Evolutionary conservation across 208 protist species (phyloP).

Genomic region (Acanthamoeba polyphaga): DNA sequence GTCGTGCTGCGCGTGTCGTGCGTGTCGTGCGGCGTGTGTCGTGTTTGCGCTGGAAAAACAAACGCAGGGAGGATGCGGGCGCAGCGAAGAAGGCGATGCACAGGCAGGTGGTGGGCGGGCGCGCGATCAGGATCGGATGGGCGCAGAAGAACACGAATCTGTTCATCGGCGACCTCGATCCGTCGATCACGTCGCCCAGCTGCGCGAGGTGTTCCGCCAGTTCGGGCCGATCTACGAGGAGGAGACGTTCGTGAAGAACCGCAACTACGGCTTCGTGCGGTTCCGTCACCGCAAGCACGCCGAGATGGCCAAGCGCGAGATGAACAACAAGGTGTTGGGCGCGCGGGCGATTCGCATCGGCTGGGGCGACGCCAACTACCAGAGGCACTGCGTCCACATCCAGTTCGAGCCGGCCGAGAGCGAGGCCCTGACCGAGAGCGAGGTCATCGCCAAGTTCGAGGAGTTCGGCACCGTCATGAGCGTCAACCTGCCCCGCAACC

Average conservation of each 20-base stretch:
- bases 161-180: slow-evolving; percentile 53
- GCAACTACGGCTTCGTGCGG: slow-evolving; percentile 64
- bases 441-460: slow-evolving; percentile 66
- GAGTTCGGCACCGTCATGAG: slow-evolving; percentile 63
- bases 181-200: slow-evolving; percentile 36
- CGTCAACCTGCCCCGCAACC: slow-evolving; percentile 60
- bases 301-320: slow-evolving; percentile 58
- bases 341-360: slow-evolving; percentile 50
- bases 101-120: slow-evolving; percentile 18
- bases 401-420: slow-evolving; percentile 50
- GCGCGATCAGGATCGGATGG: slow-evolving; percentile 54
- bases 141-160: slow-evolving; percentile 69
- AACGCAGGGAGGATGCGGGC: slow-evolving; percentile 5
- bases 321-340: slow-evolving; percentile 56
- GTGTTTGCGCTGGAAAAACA: not conserved
- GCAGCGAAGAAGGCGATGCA: slow-evolving; percentile 59
- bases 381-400: slow-evolving; percentile 62
- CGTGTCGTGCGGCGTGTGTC: too few relatives aligned
- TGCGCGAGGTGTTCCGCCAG: slow-evolving; percentile 49
- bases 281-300: slow-evolving; percentile 53
- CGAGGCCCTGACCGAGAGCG: slow-evolving; percentile 53
- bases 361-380: slow-evolving; percentile 67
- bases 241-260: slow-evolving; percentile 61
- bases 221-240: slow-evolving; percentile 66
- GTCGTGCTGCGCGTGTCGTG: too few relatives aligned